Conservation (phyloP, 2,329 filamentous ascomycete genomes). For the Fusarium sp. region DNA sequence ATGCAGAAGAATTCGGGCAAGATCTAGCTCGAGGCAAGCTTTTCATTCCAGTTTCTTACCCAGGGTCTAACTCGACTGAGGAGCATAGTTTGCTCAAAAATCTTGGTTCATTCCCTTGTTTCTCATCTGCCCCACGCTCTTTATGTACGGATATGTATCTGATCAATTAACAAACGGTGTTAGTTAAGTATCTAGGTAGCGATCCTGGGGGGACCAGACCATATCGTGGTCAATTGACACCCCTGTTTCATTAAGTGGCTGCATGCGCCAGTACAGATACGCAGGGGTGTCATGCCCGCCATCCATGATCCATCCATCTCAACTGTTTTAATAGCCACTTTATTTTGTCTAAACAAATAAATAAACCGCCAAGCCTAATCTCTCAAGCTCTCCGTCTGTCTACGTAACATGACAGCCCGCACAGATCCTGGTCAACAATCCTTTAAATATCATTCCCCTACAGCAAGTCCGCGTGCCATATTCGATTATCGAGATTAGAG, state of each 20-base stretch:
- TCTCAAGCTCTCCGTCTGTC: not conserved
- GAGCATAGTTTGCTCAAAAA: conserved; percentile 7
- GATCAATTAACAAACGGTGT: conserved; percentile 41
- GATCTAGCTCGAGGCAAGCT: not conserved
- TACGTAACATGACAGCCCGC: not conserved
- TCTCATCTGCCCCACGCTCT: conserved; percentile 28
- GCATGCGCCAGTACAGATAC: conserved; percentile 41
- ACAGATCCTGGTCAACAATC: conserved; percentile 26
- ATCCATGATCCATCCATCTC: conserved; percentile 41
- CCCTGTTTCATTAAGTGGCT: conserved; percentile 49
- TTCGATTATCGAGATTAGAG: conserved; percentile 20
- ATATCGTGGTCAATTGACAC: conserved; percentile 41
- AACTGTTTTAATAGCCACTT: conserved; percentile 28
- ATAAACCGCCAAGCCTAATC: conserved; percentile 44
- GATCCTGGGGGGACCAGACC: conserved; percentile 33
- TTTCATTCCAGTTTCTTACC: conserved; percentile 11
- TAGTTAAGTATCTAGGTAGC: conserved; percentile 1
- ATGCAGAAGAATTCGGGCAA: conserved; percentile 18
- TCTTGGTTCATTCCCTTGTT: conserved; percentile 28
- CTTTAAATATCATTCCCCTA: conserved; percentile 30
- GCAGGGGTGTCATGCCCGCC: conserved; percentile 47
- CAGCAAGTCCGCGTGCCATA: conserved; percentile 31
- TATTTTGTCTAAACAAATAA: conserved; percentile 30
- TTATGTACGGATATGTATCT: not conserved
- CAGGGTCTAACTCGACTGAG: not conserved